These are phyloP conservation scores for Gonium pectorale DNA, from an alignment of 139 green algal species.

Conservation along the genomic window DNA sequence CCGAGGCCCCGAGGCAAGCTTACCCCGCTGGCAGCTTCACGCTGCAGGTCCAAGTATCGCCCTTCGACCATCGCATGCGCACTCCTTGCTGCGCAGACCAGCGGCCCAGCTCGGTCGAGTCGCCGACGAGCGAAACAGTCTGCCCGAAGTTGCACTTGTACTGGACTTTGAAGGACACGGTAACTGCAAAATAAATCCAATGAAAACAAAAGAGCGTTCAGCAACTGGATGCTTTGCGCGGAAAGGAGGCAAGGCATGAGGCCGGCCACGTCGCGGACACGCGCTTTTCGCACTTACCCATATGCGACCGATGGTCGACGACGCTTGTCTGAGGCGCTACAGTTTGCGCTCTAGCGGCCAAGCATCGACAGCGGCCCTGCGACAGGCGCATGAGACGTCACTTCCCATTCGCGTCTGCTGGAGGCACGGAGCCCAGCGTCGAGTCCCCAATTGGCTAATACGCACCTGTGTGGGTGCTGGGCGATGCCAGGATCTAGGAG, in stretches of 20 bases:
- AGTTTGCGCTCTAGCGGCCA: too few species aligned
- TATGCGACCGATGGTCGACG: background rate
- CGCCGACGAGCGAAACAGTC: background rate
- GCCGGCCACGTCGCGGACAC: too few species aligned
- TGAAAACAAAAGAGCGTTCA: background rate
- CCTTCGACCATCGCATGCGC: conserved; percentile 12
- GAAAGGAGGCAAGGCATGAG: too few species aligned
- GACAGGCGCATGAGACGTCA: too few species aligned
- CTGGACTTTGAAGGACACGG: conserved; percentile 6
- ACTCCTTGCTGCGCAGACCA: background rate
- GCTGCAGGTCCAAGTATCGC: conserved; percentile 17
- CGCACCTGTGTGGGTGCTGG: background rate
- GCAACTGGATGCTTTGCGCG: background rate
- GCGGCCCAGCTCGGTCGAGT: background rate
- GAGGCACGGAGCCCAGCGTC: too few species aligned
- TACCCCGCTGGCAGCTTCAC: conserved; percentile 11
- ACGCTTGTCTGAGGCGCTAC: too few species aligned
- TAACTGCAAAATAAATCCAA: background rate
- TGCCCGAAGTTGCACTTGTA: conserved; percentile 2
- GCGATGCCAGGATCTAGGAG: background rate
- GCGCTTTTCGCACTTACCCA: background rate
- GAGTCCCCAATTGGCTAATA: too few species aligned
- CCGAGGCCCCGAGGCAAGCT: background rate
- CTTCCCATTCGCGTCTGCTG: too few species aligned
- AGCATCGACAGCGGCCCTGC: conserved; percentile 1